Evolutionary conservation across 345 rosid species (phyloP), one percentile per base, ranked within the genome.

Genomic region (Triadica sebifera): DNA sequence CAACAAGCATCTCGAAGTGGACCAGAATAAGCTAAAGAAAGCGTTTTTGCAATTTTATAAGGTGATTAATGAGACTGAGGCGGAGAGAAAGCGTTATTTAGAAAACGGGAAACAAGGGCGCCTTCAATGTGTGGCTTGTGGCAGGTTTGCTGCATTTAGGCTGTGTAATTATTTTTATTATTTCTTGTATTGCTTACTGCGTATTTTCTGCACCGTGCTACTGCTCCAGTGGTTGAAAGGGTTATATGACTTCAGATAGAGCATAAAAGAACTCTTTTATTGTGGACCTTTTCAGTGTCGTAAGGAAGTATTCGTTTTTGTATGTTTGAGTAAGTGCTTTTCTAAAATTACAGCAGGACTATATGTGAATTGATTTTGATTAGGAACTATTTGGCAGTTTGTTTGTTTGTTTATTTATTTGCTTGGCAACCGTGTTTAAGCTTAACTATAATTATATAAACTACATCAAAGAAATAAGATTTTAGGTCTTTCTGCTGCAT

Each of bases 31-130:
- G 41, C 43, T 93, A 22, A 90, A 86, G 83, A 93, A 88, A 77
- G 87, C 91, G 6, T 93, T 93, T 86, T 79, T 91, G 79, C 81
- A 84, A 65, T 91, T 85, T 62, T 87, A 77, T 39, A 96, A 93
- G 87, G 58, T 82, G 22, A 73, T 88, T 59, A 90, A 85, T 25
- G 99, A 93, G 83, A 90, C 81, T 19, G 82, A 85, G 7, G 59
- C 43, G 3, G 89, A 82, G 77, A 96, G 84, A 80, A 91, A 78
- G 86, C 87, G 81, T 25, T 96, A 88, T 81, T 81, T 90, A 84
- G 98, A 93, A 83, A 80, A 89, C 25, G 98, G 96, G 72, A 96
- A 86, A 74, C 88, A 79, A 37, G 97, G 97, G 12, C 84, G 91
- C 61, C 86, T 93, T 71, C 89, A 79, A 25, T 96, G 99, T 77